Evolutionary conservation across 495 filamentous ascomycete species (phyloP).

Genomic region (Talaromyces ruber): DNA sequence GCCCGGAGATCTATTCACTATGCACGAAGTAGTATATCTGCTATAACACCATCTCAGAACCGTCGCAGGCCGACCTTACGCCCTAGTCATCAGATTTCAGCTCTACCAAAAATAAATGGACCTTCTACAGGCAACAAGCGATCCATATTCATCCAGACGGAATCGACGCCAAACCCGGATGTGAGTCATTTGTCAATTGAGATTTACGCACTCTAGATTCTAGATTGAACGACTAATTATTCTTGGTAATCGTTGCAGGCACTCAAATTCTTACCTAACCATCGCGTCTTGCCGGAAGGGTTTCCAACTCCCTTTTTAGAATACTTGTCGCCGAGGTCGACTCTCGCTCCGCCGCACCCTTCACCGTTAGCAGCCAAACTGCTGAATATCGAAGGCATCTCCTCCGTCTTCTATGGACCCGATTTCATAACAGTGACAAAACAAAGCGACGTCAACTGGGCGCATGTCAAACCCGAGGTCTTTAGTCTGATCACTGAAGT

Average conservation of each 20-base stretch:
- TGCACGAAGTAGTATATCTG: slow-evolving; percentile 30
- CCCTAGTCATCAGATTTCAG: slow-evolving; percentile 34
- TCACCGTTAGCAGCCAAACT: slow-evolving; percentile 89
- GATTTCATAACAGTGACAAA: slow-evolving; percentile 98
- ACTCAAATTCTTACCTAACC: slow-evolving; percentile 90
- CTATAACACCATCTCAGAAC: slow-evolving; percentile 40
- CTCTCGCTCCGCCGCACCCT: slow-evolving; percentile 79
- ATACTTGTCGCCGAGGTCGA: slow-evolving; percentile 81
- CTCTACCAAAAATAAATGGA: slow-evolving; percentile 22
- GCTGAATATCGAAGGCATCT: slow-evolving; percentile 84
- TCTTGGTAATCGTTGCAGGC: slow-evolving; percentile 30
- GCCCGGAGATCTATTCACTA: slow-evolving; percentile 27
- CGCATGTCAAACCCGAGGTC: slow-evolving; percentile 88
- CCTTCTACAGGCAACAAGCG: slow-evolving; percentile 42
- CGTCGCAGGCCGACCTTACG: slow-evolving; percentile 38
- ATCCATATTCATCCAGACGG: slow-evolving; percentile 96
- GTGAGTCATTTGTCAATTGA: slow-evolving; percentile 36
- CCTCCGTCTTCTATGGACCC: slow-evolving; percentile 85
- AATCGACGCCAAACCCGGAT: slow-evolving; percentile 83
- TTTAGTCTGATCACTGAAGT: slow-evolving; percentile 91
- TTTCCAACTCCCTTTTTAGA: slow-evolving; percentile 75
- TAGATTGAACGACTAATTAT: not conserved
- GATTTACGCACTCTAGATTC: not conserved
- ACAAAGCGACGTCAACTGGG: slow-evolving; percentile 77
- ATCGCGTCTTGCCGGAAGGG: slow-evolving; percentile 64